These are phyloP conservation scores for Chaetomiaceae sp. DNA, from an alignment of 2,329 filamentous ascomycete species.

Conservation along the genomic window DNA sequence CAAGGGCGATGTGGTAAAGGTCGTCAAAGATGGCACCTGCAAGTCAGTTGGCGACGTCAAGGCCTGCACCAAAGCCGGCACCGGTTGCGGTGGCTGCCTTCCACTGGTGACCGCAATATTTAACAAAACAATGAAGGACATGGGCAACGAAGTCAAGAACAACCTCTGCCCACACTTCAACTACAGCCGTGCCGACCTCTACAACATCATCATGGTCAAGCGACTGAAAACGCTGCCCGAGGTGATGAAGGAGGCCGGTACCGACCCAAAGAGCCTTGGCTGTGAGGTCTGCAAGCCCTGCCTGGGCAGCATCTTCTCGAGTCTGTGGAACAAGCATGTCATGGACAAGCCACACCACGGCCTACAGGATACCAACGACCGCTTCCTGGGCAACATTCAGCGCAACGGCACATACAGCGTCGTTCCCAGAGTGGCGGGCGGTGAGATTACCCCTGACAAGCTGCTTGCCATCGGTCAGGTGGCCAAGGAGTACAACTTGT, in stretches of 20 bases:
- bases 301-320: conserved; percentile 74
- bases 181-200: conserved; percentile 82
- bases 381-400: conserved; percentile 84
- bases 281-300: conserved; percentile 86
- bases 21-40: conserved; percentile 73
- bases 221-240: conserved; percentile 65
- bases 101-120: conserved; percentile 85
- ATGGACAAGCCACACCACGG: conserved; percentile 65
- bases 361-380: conserved; percentile 86
- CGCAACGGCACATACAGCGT: conserved; percentile 89
- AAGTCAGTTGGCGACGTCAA: conserved; percentile 81
- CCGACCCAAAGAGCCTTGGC: conserved; percentile 65
- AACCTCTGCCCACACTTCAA: conserved; percentile 80
- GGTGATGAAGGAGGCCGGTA: conserved; percentile 75
- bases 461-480: conserved; percentile 79
- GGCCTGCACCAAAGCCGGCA: conserved; percentile 85
- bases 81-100: conserved; percentile 86
- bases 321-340: conserved; percentile 78
- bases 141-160: conserved; percentile 85
- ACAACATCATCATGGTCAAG: conserved; percentile 82
- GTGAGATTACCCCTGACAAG: conserved; percentile 84
- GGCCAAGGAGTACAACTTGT: conserved; percentile 77
- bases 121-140: conserved; percentile 78
- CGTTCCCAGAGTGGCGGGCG: conserved; percentile 74
- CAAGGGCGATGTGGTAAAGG: conserved; percentile 71